Percentiles rank a stretch among this genome's conserved stretches.
phyloP scores from a whole-genome alignment of 345 rosid species.

The Pistacia vera region DNA sequence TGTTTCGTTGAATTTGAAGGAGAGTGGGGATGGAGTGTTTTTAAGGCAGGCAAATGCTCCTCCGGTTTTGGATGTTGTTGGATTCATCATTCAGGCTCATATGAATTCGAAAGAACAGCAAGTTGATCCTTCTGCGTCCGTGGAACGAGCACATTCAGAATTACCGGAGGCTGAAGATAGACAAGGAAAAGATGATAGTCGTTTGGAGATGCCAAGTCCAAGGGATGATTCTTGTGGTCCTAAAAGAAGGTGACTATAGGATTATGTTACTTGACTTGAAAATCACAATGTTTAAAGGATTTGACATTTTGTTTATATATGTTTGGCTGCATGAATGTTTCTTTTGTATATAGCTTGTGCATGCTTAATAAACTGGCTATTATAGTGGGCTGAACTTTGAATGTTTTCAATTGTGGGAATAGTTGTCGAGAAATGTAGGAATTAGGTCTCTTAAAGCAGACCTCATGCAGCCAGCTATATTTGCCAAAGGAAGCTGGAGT shows the following conservation, averaged over 20 bases:
- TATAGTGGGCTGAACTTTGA: too few relatives aligned
- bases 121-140: slow-evolving; percentile 24
- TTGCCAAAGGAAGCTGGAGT: background rate
- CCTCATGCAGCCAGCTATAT: background rate
- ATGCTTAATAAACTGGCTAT: too few relatives aligned
- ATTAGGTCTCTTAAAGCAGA: background rate
- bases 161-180: slow-evolving; percentile 21
- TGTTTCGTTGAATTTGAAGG: slow-evolving; percentile 60
- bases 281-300: background rate
- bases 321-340: background rate
- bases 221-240: slow-evolving; percentile 55
- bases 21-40: slow-evolving; percentile 72
- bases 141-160: slow-evolving; percentile 30
- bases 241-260: slow-evolving; percentile 55
- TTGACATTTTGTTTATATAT: background rate
- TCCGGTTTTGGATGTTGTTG: slow-evolving; percentile 66
- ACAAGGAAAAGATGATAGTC: slow-evolving; percentile 33
- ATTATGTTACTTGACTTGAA: background rate
- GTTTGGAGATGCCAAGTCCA: slow-evolving; percentile 25
- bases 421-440: too few relatives aligned
- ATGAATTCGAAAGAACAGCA: slow-evolving; percentile 38
- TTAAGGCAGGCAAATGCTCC: slow-evolving; percentile 44
- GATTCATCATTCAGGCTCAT: slow-evolving; percentile 51
- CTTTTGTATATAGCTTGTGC: background rate
- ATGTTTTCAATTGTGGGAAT: too few relatives aligned